Percentiles rank a stretch among this genome's conserved stretches.
phyloP scores from a whole-genome alignment of 345 rosid genomes.

The Mangifera indica region DNA sequence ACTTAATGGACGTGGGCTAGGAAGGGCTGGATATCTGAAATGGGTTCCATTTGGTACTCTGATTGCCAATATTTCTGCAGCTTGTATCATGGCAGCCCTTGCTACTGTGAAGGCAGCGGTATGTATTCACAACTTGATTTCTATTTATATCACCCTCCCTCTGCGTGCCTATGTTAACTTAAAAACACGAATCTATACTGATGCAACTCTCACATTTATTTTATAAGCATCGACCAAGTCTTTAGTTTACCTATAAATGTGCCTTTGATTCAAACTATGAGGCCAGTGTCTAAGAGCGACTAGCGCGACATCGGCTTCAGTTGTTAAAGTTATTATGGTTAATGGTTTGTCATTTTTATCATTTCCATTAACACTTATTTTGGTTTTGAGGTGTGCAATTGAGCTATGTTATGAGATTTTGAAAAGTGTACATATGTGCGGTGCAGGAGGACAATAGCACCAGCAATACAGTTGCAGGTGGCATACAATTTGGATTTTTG shows the following conservation, averaged over 20 bases:
- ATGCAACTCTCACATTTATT: too few relatives aligned
- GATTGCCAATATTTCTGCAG: conserved; percentile 77
- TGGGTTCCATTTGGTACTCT: conserved; percentile 97
- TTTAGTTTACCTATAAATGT: too few relatives aligned
- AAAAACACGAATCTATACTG: background rate
- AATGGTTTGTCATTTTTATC: too few relatives aligned
- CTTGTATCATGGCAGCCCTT: conserved; percentile 73
- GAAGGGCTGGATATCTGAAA: conserved; percentile 48
- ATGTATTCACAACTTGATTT: conserved; percentile 12
- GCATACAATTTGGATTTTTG: conserved; percentile 73
- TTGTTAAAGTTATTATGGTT: too few relatives aligned
- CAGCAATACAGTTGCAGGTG: conserved; percentile 46
- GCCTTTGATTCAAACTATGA: too few relatives aligned
- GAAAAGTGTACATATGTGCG: background rate
- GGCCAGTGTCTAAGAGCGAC: too few relatives aligned
- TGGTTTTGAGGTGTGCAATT: too few relatives aligned
- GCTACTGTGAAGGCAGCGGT: conserved; percentile 62
- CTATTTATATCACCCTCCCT: background rate
- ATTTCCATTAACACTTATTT: too few relatives aligned
- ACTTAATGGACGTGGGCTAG: conserved; percentile 79
- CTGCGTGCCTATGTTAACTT: background rate
- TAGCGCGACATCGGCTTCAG: too few relatives aligned
- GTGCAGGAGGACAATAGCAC: conserved; percentile 54
- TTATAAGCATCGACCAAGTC: too few relatives aligned
- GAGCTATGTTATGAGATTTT: too few relatives aligned